Percentiles rank a stretch among this genome's conserved stretches.
phyloP scores from a whole-genome alignment of 257 asterid genomes.

The Solanum chiquidenum region DNA sequence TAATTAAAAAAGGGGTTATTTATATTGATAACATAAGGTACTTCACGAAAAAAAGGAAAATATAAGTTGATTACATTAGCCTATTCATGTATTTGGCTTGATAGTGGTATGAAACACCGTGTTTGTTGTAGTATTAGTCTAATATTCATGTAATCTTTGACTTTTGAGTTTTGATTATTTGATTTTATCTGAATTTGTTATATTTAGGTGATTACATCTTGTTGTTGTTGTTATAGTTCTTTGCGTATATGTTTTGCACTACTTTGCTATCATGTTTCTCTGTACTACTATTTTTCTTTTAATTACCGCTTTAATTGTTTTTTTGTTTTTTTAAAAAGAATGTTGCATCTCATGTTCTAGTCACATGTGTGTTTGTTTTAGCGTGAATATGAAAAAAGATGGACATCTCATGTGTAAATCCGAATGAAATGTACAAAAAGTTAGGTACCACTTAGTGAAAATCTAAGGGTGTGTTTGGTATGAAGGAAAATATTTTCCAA shows the following conservation, averaged over 20 bases:
- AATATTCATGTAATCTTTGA: no score
- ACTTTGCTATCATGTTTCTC: no score
- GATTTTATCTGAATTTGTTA: no score
- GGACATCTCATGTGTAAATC: not conserved
- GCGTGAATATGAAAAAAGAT: not conserved
- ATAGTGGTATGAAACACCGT: not conserved
- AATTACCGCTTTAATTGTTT: not conserved
- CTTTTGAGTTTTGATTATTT: not conserved
- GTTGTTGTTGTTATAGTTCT: not conserved
- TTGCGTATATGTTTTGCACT: no score
- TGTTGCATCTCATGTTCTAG: not conserved
- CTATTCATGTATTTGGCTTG: not conserved
- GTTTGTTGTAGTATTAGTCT: no score
- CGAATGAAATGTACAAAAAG: not conserved
- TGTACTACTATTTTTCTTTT: not conserved
- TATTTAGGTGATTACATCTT: not conserved
- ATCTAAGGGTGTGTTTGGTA: no score
- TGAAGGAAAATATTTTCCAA: no score
- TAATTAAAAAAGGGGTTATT: not conserved
- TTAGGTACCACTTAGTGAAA: not conserved
- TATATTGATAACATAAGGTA: not conserved
- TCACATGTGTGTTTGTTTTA: not conserved
- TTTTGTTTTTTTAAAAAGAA: no score
- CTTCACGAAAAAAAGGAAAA: not conserved
- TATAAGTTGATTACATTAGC: not conserved